phyloP scores from a whole-genome alignment of 768 basidiomycete genomes.

The Trametes villosa region DNA sequence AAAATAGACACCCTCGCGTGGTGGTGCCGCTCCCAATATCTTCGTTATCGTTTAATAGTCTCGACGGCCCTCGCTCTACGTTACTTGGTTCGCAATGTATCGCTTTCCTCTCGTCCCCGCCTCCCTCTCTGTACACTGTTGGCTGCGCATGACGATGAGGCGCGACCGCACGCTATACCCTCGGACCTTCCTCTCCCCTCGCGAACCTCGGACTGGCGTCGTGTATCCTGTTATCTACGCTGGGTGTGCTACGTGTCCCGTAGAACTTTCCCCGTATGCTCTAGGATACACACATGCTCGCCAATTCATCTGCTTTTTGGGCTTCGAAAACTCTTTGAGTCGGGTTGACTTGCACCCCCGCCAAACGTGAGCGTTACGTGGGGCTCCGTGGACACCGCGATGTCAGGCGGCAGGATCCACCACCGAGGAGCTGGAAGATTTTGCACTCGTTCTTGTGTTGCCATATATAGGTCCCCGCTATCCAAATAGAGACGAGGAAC shows the following conservation, averaged over 20 bases:
- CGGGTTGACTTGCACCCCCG: no score
- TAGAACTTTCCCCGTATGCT: conserved; percentile 12
- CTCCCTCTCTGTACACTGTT: neutral
- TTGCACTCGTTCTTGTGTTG: neutral
- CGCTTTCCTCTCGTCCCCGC: conserved; percentile 1
- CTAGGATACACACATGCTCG: conserved; percentile 13
- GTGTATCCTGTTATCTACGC: conserved; percentile 4
- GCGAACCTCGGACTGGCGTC: neutral
- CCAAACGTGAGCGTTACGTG: neutral
- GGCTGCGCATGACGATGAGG: neutral
- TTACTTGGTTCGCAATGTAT: conserved; percentile 8
- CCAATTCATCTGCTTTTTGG: conserved; percentile 9
- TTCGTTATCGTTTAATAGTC: conserved; percentile 15
- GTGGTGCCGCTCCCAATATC: conserved; percentile 13
- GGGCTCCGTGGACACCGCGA: neutral
- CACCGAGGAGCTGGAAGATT: no score
- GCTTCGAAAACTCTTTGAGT: neutral
- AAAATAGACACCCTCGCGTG: conserved; percentile 10
- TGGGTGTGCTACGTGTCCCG: neutral
- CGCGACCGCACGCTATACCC: conserved; percentile 16
- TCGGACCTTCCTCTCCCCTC: neutral
- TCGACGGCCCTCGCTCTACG: conserved; percentile 4
- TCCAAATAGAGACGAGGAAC: neutral
- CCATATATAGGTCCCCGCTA: neutral
- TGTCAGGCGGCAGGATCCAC: no score